Percentiles rank a stretch among this genome's conserved stretches.
Evolutionary conservation across 805 yeast species (phyloP).

Genomic region (Naumovozyma dairenensis): DNA sequence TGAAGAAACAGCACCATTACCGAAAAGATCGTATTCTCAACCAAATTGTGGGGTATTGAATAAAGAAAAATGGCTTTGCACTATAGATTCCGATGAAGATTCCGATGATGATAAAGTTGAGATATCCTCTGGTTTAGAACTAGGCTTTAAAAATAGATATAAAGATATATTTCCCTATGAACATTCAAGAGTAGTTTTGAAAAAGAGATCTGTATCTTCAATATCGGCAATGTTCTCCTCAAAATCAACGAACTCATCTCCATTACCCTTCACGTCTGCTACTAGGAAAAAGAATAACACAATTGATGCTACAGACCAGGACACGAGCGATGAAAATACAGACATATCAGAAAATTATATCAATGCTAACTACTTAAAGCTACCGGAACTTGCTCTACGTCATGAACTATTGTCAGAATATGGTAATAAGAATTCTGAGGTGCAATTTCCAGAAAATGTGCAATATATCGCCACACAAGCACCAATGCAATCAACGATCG

Average conservation of each 20-base stretch:
- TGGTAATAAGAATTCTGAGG: conserved; percentile 6
- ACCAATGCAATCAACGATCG: conserved; percentile 62
- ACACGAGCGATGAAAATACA: conserved; percentile 8
- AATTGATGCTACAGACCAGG: not conserved
- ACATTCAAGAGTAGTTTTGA: conserved; percentile 66
- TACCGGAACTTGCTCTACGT: conserved; percentile 12
- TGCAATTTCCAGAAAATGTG: conserved; percentile 27
- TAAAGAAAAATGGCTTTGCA: conserved; percentile 8
- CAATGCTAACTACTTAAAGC: conserved; percentile 67
- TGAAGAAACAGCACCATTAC: conserved; percentile 3
- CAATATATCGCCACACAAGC: conserved; percentile 85
- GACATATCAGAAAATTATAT: conserved; percentile 49
- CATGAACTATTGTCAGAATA: conserved; percentile 4
- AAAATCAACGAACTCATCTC: not conserved
- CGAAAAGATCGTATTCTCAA: conserved; percentile 17
- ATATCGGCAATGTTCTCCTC: not conserved
- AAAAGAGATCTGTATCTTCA: conserved; percentile 11
- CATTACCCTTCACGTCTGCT: not conserved
- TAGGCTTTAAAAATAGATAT: conserved; percentile 75
- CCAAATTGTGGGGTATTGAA: conserved; percentile 6
- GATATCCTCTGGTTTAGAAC: conserved; percentile 69
- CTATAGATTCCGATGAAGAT: conserved; percentile 9
- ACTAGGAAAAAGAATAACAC: too few species aligned
- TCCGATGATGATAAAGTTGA: conserved; percentile 25
- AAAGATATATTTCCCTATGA: conserved; percentile 83